phyloP scores from a whole-genome alignment of 2,329 filamentous ascomycete genomes.

The Penicillium sp. region DNA sequence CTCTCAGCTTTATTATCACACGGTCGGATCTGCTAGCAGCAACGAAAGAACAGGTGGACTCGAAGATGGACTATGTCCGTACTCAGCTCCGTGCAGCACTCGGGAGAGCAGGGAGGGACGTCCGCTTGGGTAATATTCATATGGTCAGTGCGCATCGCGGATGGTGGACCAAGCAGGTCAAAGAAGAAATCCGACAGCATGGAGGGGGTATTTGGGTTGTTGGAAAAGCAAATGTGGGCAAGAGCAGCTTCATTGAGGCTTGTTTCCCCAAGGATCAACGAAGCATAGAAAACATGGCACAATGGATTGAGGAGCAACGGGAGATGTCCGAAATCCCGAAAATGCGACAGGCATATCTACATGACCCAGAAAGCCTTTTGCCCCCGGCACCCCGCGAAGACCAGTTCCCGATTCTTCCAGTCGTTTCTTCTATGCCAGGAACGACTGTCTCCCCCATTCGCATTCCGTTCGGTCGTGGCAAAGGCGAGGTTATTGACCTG shows the following conservation, averaged over 20 bases:
- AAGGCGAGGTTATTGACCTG: slow-evolving; percentile 90
- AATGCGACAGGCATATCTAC: slow-evolving; percentile 18
- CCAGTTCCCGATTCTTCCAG: slow-evolving; percentile 79
- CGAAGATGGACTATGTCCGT: slow-evolving; percentile 81
- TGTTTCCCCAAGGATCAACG: slow-evolving; percentile 78
- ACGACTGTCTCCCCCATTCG: slow-evolving; percentile 96
- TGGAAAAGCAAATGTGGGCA: slow-evolving; percentile 97
- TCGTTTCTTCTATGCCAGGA: slow-evolving; percentile 84
- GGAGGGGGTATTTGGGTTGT: slow-evolving; percentile 94
- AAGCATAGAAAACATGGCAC: slow-evolving; percentile 45
- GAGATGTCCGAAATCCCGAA: slow-evolving; percentile 21
- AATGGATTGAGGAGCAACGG: slow-evolving; percentile 37
- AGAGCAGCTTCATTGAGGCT: slow-evolving; percentile 86
- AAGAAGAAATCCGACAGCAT: slow-evolving; percentile 80
- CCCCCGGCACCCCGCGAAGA: slow-evolving; percentile 75
- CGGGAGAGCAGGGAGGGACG: slow-evolving; percentile 66
- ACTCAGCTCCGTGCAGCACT: slow-evolving; percentile 77
- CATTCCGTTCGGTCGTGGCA: slow-evolving; percentile 82
- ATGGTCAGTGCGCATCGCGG: slow-evolving; percentile 83
- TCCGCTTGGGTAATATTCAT: slow-evolving; percentile 85
- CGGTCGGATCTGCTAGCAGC: slow-evolving; percentile 84
- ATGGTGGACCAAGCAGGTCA: slow-evolving; percentile 91
- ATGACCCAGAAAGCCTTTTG: slow-evolving; percentile 60
- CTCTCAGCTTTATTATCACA: slow-evolving; percentile 90
- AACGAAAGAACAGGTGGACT: slow-evolving; percentile 80